Percentiles rank a stretch among this genome's conserved stretches.
Conservation (phyloP, 129 eudicot species). For the Gnaphalium uliginosum region DNA sequence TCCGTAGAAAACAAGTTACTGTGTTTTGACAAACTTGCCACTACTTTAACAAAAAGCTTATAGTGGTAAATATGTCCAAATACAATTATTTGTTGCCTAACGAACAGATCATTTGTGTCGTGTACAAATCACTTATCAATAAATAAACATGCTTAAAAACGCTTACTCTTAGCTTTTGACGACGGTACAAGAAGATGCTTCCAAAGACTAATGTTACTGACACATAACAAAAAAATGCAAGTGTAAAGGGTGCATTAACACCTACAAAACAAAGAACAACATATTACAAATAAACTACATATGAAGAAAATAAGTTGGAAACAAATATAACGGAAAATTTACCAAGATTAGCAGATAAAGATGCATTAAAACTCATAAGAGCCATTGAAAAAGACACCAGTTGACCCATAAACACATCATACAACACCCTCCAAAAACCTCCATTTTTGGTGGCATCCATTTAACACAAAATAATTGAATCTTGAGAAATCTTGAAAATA, state of each 20-base stretch:
- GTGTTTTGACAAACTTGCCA: no score
- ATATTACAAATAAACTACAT: background rate
- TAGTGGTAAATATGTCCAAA: no score
- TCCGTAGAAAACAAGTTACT: no score
- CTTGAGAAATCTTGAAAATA: no score
- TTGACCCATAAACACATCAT: constrained; percentile 63
- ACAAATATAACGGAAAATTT: background rate
- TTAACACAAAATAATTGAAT: no score
- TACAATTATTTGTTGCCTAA: no score
- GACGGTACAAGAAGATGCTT: constrained; percentile 48
- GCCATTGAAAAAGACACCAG: constrained; percentile 56
- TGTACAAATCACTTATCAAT: no score
- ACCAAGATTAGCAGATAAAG: constrained; percentile 57
- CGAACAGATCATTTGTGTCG: no score
- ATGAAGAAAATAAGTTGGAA: background rate
- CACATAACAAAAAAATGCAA: constrained; percentile 52
- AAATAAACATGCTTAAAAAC: background rate
- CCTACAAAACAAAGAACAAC: constrained; percentile 36
- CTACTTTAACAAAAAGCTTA: no score
- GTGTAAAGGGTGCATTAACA: constrained; percentile 62
- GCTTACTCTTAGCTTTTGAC: constrained; percentile 55
- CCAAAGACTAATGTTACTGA: constrained; percentile 58
- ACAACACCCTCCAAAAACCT: constrained; percentile 26
- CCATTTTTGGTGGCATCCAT: constrained; percentile 17
- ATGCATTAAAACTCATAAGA: constrained; percentile 49